phyloP scores from a whole-genome alignment of 116 monocot species.

The Zostera marina region DNA sequence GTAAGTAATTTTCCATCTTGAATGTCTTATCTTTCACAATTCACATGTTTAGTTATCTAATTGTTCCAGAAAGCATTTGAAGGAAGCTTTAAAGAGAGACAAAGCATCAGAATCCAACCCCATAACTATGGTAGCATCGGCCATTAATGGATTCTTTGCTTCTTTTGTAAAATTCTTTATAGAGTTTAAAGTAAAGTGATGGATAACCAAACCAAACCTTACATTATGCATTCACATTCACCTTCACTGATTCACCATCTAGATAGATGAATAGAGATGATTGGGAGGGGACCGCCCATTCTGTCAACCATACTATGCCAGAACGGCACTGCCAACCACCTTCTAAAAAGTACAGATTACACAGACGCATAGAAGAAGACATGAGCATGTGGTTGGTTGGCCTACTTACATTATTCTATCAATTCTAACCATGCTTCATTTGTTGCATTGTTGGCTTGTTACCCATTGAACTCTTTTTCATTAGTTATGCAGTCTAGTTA shows the following conservation, averaged over 20 bases:
- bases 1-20: too few relatives aligned
- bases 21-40: not conserved
- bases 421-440: not conserved
- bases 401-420: constrained; percentile 12
- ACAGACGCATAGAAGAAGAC: not conserved
- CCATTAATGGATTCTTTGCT: constrained; percentile 1
- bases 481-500: too few relatives aligned
- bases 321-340: not conserved
- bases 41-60: not conserved
- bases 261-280: not conserved
- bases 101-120: not conserved
- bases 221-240: too few relatives aligned
- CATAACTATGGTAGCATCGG: not conserved
- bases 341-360: not conserved
- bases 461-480: not conserved
- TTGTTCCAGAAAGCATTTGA: not conserved
- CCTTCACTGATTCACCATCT: too few relatives aligned
- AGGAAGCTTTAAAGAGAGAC: constrained; percentile 1
- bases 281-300: not conserved
- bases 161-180: constrained; percentile 4
- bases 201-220: too few relatives aligned
- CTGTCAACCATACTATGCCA: not conserved
- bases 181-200: not conserved
- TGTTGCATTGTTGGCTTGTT: not conserved
- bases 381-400: constrained; percentile 13